Conservation (phyloP, 2,329 filamentous ascomycete species). For the Arachnopeziza araneosa region DNA sequence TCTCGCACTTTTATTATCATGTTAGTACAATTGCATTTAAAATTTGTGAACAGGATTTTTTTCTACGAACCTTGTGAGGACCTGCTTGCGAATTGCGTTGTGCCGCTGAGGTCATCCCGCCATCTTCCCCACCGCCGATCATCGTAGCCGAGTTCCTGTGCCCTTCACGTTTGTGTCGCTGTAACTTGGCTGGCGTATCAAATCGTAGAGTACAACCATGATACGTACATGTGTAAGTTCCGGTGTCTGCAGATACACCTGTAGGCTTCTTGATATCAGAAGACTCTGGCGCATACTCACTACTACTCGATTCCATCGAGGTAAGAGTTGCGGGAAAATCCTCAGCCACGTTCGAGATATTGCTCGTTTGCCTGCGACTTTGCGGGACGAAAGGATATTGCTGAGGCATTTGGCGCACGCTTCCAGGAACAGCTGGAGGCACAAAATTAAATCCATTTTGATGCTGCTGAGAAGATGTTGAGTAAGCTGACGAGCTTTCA, state of each 20-base stretch:
- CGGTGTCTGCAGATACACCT: constrained; percentile 66
- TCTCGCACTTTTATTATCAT: constrained; percentile 53
- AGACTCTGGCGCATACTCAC: constrained; percentile 33
- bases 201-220: constrained; percentile 87
- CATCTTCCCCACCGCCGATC: constrained; percentile 33
- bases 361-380: constrained; percentile 21
- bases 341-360: constrained; percentile 25
- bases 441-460: constrained; percentile 40
- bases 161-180: constrained; percentile 93
- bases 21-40: constrained; percentile 3
- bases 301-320: constrained; percentile 36
- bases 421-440: constrained; percentile 33
- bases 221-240: constrained; percentile 95
- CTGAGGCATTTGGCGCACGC: constrained; percentile 25
- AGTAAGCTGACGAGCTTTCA: constrained; percentile 32
- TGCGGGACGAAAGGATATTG: constrained; percentile 30
- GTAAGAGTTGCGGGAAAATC: constrained; percentile 30
- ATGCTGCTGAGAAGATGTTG: constrained; percentile 27
- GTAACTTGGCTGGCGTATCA: constrained; percentile 76
- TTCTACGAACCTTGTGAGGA: constrained; percentile 58
- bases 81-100: constrained; percentile 82
- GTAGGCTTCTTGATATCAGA: constrained; percentile 43
- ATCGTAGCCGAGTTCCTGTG: constrained; percentile 62
- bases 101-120: constrained; percentile 45
- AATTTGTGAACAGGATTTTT: background rate